Evolutionary conservation across 108 stramenopile species (phyloP).

Genomic region (Bacterosira constricta): DNA sequence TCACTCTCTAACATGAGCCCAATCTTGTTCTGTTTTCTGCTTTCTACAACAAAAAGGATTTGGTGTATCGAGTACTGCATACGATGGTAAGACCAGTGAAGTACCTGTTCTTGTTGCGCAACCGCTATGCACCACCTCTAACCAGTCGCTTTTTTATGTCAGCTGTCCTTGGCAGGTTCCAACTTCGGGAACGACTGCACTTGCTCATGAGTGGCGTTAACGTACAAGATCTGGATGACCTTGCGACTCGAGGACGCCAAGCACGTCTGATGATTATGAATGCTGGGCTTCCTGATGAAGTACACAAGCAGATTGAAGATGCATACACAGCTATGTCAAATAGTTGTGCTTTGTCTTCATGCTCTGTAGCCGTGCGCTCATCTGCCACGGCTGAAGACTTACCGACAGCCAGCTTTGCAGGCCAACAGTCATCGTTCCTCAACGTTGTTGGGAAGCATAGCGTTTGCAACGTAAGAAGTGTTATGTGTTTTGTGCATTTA

Average conservation of each 20-base stretch:
- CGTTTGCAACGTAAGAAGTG: slow-evolving; percentile 22
- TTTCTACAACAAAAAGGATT: background rate
- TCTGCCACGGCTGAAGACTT: slow-evolving; percentile 60
- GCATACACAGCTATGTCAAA: slow-evolving; percentile 27
- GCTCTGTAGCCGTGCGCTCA: slow-evolving; percentile 47
- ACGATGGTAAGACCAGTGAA: too few species aligned
- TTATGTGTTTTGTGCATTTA: too few species aligned
- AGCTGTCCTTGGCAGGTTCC: slow-evolving; percentile 5
- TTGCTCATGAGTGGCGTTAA: slow-evolving; percentile 35
- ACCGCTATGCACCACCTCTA: too few species aligned
- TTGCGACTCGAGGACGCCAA: slow-evolving; percentile 33
- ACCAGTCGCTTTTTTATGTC: background rate
- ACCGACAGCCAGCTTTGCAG: slow-evolving; percentile 51
- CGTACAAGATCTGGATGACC: slow-evolving; percentile 36
- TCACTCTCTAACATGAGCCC: slow-evolving; percentile 23
- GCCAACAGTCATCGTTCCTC: slow-evolving; percentile 48
- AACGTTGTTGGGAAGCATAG: slow-evolving; percentile 31
- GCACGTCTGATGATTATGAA: slow-evolving; percentile 50
- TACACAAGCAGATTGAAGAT: slow-evolving; percentile 18
- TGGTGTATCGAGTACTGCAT: too few species aligned
- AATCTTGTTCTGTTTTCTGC: too few species aligned
- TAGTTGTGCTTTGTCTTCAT: slow-evolving; percentile 5
- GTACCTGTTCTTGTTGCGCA: too few species aligned
- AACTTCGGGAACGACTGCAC: slow-evolving; percentile 33
- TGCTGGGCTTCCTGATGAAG: slow-evolving; percentile 49